A percentile compares a stretch with the other conserved stretches of the same genome.
Evolutionary conservation across 1,284 basidiomycete genomes (phyloP).

Genomic region (Trametes pubescens): DNA sequence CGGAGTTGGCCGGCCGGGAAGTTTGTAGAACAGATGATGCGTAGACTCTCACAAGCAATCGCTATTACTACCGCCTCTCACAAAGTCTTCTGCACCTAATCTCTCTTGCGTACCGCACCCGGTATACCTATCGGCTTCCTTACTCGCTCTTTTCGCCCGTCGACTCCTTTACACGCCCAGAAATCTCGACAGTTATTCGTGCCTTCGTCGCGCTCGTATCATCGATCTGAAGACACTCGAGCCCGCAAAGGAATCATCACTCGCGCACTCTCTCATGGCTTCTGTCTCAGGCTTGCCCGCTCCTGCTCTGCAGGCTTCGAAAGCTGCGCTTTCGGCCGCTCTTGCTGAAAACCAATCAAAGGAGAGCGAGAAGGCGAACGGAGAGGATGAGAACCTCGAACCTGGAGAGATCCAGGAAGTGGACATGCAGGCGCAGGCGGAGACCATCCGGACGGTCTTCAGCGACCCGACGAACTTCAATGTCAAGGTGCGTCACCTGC

Average conservation of each 20-base stretch:
- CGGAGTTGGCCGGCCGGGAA: slow-evolving; percentile 14
- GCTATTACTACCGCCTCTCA: slow-evolving; percentile 27
- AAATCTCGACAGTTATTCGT: slow-evolving; percentile 16
- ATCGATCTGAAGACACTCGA: slow-evolving; percentile 25
- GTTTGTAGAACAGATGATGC: slow-evolving; percentile 26
- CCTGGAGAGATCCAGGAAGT: slow-evolving; percentile 82
- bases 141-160: slow-evolving; percentile 30
- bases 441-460: slow-evolving; percentile 88
- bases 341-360: slow-evolving; percentile 58
- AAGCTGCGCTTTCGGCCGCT: slow-evolving; percentile 75
- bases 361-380: slow-evolving; percentile 43
- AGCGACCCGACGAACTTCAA: slow-evolving; percentile 91
- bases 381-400: slow-evolving; percentile 52
- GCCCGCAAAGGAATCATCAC: slow-evolving; percentile 8
- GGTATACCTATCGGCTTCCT: slow-evolving; percentile 13
- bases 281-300: slow-evolving; percentile 58
- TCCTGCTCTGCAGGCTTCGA: slow-evolving; percentile 74
- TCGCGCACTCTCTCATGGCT: slow-evolving; percentile 32
- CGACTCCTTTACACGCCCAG: slow-evolving; percentile 25
- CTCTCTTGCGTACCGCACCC: slow-evolving; percentile 16
- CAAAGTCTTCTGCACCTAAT: slow-evolving; percentile 22
- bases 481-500: slow-evolving; percentile 71
- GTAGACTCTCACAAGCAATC: slow-evolving; percentile 32
- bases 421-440: slow-evolving; percentile 83
- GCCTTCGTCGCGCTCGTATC: slow-evolving; percentile 5